Percentiles rank a stretch among this genome's conserved stretches.
Conservation (phyloP, 2,329 filamentous ascomycete genomes). For the Nemania abortiva region DNA sequence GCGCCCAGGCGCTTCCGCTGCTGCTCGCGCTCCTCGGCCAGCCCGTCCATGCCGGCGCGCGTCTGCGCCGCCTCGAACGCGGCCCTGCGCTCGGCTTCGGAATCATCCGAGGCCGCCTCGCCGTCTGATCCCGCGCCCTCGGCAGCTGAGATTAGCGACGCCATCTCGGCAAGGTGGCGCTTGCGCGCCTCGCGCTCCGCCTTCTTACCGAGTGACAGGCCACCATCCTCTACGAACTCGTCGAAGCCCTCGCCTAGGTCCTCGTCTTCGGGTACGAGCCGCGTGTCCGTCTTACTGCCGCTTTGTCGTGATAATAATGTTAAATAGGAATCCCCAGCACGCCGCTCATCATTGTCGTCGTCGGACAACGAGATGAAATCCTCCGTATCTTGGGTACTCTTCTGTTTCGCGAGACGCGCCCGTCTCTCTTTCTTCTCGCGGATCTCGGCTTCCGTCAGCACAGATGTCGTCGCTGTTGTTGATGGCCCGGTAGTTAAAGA, state of each 20-base stretch:
- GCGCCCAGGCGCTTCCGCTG: slow-evolving; percentile 54
- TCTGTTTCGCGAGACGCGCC: slow-evolving; percentile 80
- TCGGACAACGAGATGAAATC: slow-evolving; percentile 75
- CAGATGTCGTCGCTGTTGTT: slow-evolving; percentile 56
- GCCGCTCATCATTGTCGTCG: slow-evolving; percentile 55
- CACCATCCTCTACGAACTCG: slow-evolving; percentile 87
- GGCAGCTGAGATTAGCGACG: slow-evolving; percentile 82
- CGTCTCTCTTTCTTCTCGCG: slow-evolving; percentile 90
- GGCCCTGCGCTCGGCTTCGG: slow-evolving; percentile 76
- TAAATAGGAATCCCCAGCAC: slow-evolving; percentile 49
- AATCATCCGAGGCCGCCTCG: slow-evolving; percentile 75
- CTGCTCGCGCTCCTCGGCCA: slow-evolving; percentile 62
- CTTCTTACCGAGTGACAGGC: slow-evolving; percentile 80
- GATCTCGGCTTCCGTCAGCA: slow-evolving; percentile 88
- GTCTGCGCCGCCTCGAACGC: slow-evolving; percentile 92
- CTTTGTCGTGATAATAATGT: slow-evolving; percentile 54
- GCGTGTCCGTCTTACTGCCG: slow-evolving; percentile 66
- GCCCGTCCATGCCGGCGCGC: slow-evolving; percentile 83
- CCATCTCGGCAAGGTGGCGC: slow-evolving; percentile 81
- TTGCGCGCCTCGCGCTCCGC: slow-evolving; percentile 79
- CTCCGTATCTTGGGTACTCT: slow-evolving; percentile 55
- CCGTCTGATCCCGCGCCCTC: slow-evolving; percentile 65
- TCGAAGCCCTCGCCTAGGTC: slow-evolving; percentile 95
- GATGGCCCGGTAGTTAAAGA: slow-evolving; percentile 49
- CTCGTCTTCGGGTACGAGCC: slow-evolving; percentile 87